A percentile compares a stretch with the other conserved stretches of the same genome.
Evolutionary conservation across 1,284 basidiomycete species (phyloP).

Genomic region (Austroboletus niveus): DNA sequence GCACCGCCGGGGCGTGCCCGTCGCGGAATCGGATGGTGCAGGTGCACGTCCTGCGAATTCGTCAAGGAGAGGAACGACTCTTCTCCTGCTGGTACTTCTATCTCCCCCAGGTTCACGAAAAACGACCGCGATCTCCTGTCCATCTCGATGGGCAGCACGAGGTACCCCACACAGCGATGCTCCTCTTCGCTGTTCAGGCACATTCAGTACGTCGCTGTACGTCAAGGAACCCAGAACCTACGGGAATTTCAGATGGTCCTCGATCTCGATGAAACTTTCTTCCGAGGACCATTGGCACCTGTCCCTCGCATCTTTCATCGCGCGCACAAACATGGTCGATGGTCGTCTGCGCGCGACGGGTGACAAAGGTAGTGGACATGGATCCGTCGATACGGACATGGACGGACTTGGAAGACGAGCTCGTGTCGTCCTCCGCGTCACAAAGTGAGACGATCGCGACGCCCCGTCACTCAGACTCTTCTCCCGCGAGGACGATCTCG

Average conservation of each 20-base stretch:
- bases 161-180: not conserved
- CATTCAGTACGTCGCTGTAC: not conserved
- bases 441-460: conserved; percentile 9
- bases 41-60: conserved; percentile 8
- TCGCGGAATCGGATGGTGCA: conserved; percentile 6
- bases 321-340: conserved; percentile 16
- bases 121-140: conserved; percentile 15
- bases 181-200: conserved; percentile 5
- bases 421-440: conserved; percentile 1
- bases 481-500: conserved; percentile 7
- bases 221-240: conserved; percentile 10
- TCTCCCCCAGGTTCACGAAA: conserved; percentile 17
- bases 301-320: conserved; percentile 8
- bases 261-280: conserved; percentile 1
- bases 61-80: conserved; percentile 21
- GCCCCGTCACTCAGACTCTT: conserved; percentile 1
- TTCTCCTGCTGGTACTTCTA: conserved; percentile 7
- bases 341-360: conserved; percentile 7
- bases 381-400: conserved; percentile 1
- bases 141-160: conserved; percentile 5
- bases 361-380: conserved; percentile 1
- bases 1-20: conserved; percentile 1
- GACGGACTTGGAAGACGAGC: conserved; percentile 4
- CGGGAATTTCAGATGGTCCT: conserved; percentile 4
- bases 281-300: conserved; percentile 1